Conservation (phyloP, 352 stramenopile genomes). For the Globisporangium ultimum region DNA sequence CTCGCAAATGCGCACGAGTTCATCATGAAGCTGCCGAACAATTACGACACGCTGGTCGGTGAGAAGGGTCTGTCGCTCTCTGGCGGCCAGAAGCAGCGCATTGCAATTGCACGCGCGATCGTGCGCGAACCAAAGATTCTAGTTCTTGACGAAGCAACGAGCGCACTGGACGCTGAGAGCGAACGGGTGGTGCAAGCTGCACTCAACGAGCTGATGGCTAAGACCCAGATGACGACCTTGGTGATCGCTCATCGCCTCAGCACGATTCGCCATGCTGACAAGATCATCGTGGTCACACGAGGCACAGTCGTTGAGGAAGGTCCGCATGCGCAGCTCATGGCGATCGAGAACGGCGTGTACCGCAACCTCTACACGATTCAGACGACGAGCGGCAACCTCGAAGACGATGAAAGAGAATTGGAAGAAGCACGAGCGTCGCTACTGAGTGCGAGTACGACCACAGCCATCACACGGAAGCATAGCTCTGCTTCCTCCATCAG, state of each 20-base stretch:
- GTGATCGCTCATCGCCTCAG: constrained; percentile 50
- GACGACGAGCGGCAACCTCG: background rate
- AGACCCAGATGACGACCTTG: constrained; percentile 51
- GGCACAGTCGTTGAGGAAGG: constrained; percentile 34
- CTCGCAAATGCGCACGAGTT: constrained; percentile 88
- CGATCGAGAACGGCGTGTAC: constrained; percentile 66
- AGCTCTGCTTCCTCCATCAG: background rate
- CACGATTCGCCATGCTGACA: constrained; percentile 47
- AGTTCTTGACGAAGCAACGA: constrained; percentile 48
- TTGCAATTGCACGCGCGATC: constrained; percentile 41
- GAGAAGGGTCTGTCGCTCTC: constrained; percentile 49
- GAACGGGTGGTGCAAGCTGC: constrained; percentile 32
- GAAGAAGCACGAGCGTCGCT: too few relatives aligned
- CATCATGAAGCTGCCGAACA: constrained; percentile 83
- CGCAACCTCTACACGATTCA: constrained; percentile 79
- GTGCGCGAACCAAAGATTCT: constrained; percentile 43
- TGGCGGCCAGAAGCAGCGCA: constrained; percentile 53
- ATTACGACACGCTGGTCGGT: constrained; percentile 83
- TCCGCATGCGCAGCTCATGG: constrained; percentile 30
- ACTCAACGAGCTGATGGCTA: constrained; percentile 28
- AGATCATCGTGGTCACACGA: constrained; percentile 32
- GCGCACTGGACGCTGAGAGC: constrained; percentile 30
- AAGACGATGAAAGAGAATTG: constrained; percentile 3
- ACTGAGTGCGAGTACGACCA: too few relatives aligned
- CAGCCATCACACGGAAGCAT: background rate